Base-by-base conservation (phyloP, 75 land plant genomes). In the Cryptomeria japonica region DNA sequence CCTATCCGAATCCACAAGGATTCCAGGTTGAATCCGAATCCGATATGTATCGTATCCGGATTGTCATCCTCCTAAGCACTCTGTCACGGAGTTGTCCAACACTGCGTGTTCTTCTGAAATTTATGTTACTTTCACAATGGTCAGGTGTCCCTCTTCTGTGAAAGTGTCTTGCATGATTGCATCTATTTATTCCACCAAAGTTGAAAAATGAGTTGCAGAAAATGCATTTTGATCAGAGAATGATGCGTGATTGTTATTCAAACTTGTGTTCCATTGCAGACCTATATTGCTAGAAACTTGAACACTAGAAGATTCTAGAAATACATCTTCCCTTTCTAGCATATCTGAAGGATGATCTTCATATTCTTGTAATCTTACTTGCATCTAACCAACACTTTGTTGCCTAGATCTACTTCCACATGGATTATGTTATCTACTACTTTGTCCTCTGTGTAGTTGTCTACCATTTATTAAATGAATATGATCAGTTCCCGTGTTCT, bases 81-180 rank as follows among this genome's bases (percentile, higher is more conserved):
- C 95, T 90, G 38, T 94, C 95, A 86, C 95, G 91, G 39, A 94
- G 93, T 76, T 94, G 86, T 36, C 95, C 95, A 87, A 93, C 95
- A 88, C 94, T 93, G 19, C 90, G 86, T 18, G 94, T 93, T 83
- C 95, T 79, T 87, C 95, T 93, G 64, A 94, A 94, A n/a, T 91
- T 88, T 49, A 89, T 86, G 85, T 90, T 92, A 11, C 89, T 84
- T 77, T 93, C 94, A 12, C 82, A 53, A 51, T 90, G 89, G 86
- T 93, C 95, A 39, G 90, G 90, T 83, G 89, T 28, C 70, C 92
- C 92, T 87, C 89, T 42, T 80, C 90, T 90, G 31, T 86, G 85
- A 61, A 70, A 18, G 38, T 31, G 85, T 83, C 93, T n/a, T n/a
- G n/a, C n/a, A n/a, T n/a, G n/a, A n/a, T 91, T 70, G 49, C 46